A percentile compares a stretch with the other conserved stretches of the same genome.
These are phyloP conservation scores for Gossypium turneri DNA, from an alignment of 345 rosid species.

Conservation along the genomic window DNA sequence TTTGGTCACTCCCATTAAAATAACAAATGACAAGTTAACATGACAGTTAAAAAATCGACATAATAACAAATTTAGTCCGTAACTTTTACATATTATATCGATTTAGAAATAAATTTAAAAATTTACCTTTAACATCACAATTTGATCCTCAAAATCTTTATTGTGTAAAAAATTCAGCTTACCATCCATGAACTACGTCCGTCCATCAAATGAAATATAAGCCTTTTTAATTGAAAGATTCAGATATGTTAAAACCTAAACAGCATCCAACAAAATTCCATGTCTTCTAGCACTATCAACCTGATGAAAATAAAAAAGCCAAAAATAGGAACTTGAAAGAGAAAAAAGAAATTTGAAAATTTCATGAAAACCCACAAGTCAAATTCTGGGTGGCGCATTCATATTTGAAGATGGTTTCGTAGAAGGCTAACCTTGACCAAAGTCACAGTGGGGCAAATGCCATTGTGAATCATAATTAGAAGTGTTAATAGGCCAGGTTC, in stretches of 20 bases:
- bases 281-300: conserved; percentile 85
- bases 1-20: no score
- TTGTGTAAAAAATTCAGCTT: conserved; percentile 14
- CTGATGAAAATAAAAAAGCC: conserved; percentile 32
- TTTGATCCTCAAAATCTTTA: no score
- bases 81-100: no score
- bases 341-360: conserved; percentile 16
- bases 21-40: no score
- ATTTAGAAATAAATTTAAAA: no score
- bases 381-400: neutral
- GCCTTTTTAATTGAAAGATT: conserved; percentile 90
- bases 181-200: conserved; percentile 99
- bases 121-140: no score
- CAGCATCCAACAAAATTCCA: conserved; percentile 79
- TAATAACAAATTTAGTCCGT: no score
- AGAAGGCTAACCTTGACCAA: conserved; percentile 74
- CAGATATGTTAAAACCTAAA: conserved; percentile 89
- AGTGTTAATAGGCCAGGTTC: rapidly evolving
- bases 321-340: neutral
- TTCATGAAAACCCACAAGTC: neutral
- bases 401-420: conserved; percentile 30
- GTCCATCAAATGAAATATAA: conserved; percentile 81
- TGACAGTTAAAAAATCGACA: no score
- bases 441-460: conserved; percentile 74
- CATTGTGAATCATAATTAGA: conserved; percentile 35